Percentiles rank a stretch among this genome's conserved stretches.
phyloP scores from a whole-genome alignment of 495 filamentous ascomycete species.

The Stereocaulon alpinum region DNA sequence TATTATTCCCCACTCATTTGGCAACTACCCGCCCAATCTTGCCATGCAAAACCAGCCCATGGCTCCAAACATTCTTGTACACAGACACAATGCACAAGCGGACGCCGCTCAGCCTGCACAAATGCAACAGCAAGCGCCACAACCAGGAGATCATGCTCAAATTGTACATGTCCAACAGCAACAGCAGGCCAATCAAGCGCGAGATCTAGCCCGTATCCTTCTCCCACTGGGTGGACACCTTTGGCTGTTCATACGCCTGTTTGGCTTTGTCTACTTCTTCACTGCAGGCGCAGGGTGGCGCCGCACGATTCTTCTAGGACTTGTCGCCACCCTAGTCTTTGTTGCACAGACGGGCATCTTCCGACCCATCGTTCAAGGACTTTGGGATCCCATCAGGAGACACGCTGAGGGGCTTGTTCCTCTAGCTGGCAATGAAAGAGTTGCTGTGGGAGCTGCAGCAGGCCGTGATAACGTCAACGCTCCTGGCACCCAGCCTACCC shows the following conservation, averaged over 20 bases:
- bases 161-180: conserved; percentile 16
- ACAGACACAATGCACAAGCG: conserved; percentile 1
- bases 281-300: conserved; percentile 63
- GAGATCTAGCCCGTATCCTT: conserved; percentile 22
- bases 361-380: conserved; percentile 42
- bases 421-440: conserved; percentile 29
- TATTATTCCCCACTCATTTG: conserved; percentile 3
- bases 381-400: conserved; percentile 53
- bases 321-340: conserved; percentile 48
- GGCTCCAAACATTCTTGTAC: conserved; percentile 16
- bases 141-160: conserved; percentile 6
- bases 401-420: conserved; percentile 67
- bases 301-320: conserved; percentile 53
- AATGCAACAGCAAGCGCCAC: conserved; percentile 10
- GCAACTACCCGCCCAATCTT: background rate
- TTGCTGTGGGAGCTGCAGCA: conserved; percentile 16
- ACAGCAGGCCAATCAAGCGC: conserved; percentile 19
- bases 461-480: conserved; percentile 9
- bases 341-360: conserved; percentile 56
- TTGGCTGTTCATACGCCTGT: conserved; percentile 70
- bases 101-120: conserved; percentile 8
- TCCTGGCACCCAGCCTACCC: conserved; percentile 7
- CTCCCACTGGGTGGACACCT: conserved; percentile 36
- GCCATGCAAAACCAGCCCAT: conserved; percentile 24
- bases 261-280: conserved; percentile 71